phyloP scores from a whole-genome alignment of 768 basidiomycete species.

The Trametes meyenii region DNA sequence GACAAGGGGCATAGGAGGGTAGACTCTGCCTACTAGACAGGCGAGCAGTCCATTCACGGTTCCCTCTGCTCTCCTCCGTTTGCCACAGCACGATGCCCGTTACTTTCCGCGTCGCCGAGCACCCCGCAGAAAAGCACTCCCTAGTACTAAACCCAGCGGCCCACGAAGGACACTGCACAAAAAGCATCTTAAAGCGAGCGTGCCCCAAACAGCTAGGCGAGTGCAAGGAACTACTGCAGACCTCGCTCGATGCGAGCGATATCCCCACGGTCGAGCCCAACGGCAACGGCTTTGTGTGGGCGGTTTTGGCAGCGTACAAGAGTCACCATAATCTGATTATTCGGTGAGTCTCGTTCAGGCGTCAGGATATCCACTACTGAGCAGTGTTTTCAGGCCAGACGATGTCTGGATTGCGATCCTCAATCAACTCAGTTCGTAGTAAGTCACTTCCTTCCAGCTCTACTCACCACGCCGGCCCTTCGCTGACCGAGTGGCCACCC shows the following conservation, averaged over 20 bases:
- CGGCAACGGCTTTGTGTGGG: constrained; percentile 6
- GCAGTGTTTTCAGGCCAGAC: constrained; percentile 41
- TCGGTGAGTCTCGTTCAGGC: background rate
- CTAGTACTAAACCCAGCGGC: too few relatives aligned
- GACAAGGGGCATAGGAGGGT: too few relatives aligned
- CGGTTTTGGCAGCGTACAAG: background rate
- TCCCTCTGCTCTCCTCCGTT: too few relatives aligned
- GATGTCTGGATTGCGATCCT: constrained; percentile 52
- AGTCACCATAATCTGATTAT: constrained; percentile 1
- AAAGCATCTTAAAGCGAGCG: too few relatives aligned
- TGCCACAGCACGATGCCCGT: too few relatives aligned
- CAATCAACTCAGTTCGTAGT: constrained; percentile 40
- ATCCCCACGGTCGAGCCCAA: background rate
- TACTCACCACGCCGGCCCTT: background rate
- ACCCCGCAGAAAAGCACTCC: too few relatives aligned
- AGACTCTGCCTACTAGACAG: too few relatives aligned
- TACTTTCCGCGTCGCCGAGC: too few relatives aligned
- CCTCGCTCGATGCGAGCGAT: background rate
- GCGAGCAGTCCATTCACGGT: too few relatives aligned
- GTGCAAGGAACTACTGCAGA: background rate
- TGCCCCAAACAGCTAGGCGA: too few relatives aligned
- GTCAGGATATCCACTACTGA: background rate
- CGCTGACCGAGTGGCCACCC: background rate
- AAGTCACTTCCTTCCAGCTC: background rate
- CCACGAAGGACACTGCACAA: too few relatives aligned